Conservation (phyloP, 345 rosid genomes). For the Zanthoxylum bungeanum region DNA sequence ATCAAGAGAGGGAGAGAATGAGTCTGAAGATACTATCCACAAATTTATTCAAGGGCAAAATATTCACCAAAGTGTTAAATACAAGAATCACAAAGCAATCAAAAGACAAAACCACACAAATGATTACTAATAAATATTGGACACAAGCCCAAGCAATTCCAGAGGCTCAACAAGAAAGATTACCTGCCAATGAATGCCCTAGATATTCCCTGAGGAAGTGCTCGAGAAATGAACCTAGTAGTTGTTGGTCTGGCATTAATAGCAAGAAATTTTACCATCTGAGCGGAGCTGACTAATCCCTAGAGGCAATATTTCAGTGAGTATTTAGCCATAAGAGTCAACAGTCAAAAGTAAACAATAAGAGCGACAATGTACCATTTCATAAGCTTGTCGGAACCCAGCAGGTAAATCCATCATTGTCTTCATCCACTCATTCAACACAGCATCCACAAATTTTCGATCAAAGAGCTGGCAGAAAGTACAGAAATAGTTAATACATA, state of each 20-base stretch:
- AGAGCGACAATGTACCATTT: constrained; percentile 55
- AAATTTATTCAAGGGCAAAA: neutral
- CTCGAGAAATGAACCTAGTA: constrained; percentile 73
- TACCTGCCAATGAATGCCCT: constrained; percentile 98
- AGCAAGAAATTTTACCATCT: constrained; percentile 85
- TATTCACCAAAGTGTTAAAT: neutral
- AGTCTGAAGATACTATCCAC: neutral
- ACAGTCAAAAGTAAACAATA: constrained; percentile 1
- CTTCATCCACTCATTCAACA: constrained; percentile 93
- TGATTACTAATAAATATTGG: neutral
- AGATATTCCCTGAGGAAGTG: constrained; percentile 82
- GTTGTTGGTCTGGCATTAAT: constrained; percentile 95
- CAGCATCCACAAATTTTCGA: constrained; percentile 87
- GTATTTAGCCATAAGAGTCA: constrained; percentile 8
- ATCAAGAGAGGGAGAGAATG: neutral
- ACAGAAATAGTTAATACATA: constrained; percentile 10
- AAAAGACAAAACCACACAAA: neutral
- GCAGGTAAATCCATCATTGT: constrained; percentile 96
- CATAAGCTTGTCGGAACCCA: constrained; percentile 95
- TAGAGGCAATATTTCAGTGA: constrained; percentile 38
- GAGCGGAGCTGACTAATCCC: constrained; percentile 99
- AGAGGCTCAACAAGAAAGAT: neutral
- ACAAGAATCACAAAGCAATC: neutral
- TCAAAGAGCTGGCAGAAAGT: constrained; percentile 69
- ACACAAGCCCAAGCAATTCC: neutral